These are phyloP conservation scores for Phaeophleospora eucalypticola DNA, from an alignment of 2,329 filamentous ascomycete species.

Conservation along the genomic window DNA sequence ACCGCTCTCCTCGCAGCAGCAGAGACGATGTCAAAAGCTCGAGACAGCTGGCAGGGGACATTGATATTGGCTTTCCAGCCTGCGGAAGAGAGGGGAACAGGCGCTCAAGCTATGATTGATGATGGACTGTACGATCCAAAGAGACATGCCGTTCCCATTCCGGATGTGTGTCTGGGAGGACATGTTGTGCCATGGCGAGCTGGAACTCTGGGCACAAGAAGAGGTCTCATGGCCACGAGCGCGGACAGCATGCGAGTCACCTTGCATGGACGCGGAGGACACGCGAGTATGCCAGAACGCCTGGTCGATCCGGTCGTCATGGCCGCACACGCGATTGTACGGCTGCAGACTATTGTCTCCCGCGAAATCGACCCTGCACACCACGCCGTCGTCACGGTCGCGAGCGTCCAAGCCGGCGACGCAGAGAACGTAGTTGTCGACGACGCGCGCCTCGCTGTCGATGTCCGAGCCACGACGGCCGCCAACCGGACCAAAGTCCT, in stretches of 20 bases:
- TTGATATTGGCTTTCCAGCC: slow-evolving; percentile 64
- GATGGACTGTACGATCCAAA: slow-evolving; percentile 51
- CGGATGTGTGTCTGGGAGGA: slow-evolving; percentile 54
- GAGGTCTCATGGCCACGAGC: slow-evolving; percentile 39
- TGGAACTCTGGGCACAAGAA: slow-evolving; percentile 40
- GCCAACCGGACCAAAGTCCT: slow-evolving; percentile 48
- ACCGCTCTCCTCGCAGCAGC: slow-evolving; percentile 55
- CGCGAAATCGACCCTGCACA: slow-evolving; percentile 53
- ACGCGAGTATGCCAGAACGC: slow-evolving; percentile 54
- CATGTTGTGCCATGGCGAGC: slow-evolving; percentile 50
- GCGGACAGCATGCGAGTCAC: slow-evolving; percentile 46
- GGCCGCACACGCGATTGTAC: slow-evolving; percentile 52
- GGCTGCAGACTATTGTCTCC: slow-evolving; percentile 57
- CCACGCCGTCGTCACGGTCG: slow-evolving; percentile 56
- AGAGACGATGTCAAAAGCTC: slow-evolving; percentile 44
- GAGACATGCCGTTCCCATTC: slow-evolving; percentile 46
- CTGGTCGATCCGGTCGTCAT: slow-evolving; percentile 57
- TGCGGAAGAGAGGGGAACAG: slow-evolving; percentile 59
- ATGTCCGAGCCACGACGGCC: slow-evolving; percentile 49
- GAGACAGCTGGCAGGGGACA: slow-evolving; percentile 57
- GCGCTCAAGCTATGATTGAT: slow-evolving; percentile 60
- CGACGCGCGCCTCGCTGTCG: slow-evolving; percentile 51
- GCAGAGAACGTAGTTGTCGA: slow-evolving; percentile 59
- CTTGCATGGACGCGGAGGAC: slow-evolving; percentile 56
- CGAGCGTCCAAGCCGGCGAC: slow-evolving; percentile 55